Evolutionary conservation across 1,139 yeast species (phyloP).

Genomic region (Pichia sp.): DNA sequence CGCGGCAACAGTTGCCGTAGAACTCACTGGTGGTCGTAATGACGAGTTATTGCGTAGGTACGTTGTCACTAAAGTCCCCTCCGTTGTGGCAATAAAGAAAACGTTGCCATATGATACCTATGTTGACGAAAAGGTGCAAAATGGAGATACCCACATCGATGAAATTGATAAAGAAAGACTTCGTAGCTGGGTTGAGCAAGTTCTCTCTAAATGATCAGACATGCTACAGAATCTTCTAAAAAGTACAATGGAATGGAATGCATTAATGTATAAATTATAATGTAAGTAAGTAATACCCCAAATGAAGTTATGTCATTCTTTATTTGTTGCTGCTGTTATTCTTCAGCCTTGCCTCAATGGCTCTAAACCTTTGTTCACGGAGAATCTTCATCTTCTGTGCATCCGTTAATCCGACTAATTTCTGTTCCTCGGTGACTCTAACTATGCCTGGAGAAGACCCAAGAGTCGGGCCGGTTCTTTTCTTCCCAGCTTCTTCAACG

Average conservation of each 20-base stretch:
- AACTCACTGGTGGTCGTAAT: constrained; percentile 28
- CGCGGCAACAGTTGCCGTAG: constrained; percentile 13
- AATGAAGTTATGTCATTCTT: not conserved
- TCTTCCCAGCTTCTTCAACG: constrained; percentile 11
- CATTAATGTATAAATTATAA: not conserved
- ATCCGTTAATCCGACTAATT: constrained; percentile 37
- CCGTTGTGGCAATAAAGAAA: constrained; percentile 58
- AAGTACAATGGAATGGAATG: not conserved
- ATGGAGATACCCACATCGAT: constrained; percentile 30
- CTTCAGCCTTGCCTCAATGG: constrained; percentile 83
- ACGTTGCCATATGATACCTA: constrained; percentile 55
- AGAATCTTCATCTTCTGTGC: constrained; percentile 71
- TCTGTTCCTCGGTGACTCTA: constrained; percentile 20
- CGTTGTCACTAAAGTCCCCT: constrained; percentile 54
- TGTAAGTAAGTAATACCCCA: not conserved
- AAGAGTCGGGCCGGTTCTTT: constrained; percentile 16
- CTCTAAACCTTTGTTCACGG: constrained; percentile 94
- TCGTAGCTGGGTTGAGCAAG: constrained; percentile 42
- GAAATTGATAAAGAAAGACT: constrained; percentile 47
- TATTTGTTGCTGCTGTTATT: constrained; percentile 8
- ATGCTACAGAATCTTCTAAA: not conserved
- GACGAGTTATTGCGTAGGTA: constrained; percentile 53
- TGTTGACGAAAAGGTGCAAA: constrained; percentile 31
- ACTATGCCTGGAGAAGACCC: constrained; percentile 12
- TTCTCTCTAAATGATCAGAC: constrained; percentile 3